Conservation (phyloP, 1,284 basidiomycete genomes). For the Ceratobasidium sp. region DNA sequence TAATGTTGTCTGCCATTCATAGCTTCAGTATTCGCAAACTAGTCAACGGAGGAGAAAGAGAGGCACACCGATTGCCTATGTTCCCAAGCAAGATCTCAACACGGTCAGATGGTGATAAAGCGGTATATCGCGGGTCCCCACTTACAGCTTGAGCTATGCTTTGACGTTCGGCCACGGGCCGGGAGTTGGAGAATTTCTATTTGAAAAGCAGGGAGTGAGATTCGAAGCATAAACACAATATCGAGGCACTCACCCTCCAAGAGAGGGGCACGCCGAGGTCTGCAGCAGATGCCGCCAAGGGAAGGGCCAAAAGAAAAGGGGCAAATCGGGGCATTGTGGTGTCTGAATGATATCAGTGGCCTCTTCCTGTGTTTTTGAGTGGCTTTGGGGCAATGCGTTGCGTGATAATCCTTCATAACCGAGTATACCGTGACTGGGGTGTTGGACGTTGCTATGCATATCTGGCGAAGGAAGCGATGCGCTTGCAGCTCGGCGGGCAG, state of each 20-base stretch:
- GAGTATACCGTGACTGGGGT: background rate
- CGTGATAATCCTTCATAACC: background rate
- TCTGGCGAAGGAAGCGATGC: constrained; percentile 21
- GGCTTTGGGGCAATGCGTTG: background rate
- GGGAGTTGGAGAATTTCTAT: constrained; percentile 38
- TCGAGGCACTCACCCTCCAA: constrained; percentile 22
- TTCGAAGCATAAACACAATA: background rate
- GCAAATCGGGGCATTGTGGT: constrained; percentile 29
- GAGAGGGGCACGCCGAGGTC: constrained; percentile 33
- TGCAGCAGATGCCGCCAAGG: constrained; percentile 23
- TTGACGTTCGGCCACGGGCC: constrained; percentile 23
- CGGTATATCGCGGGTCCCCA: background rate
- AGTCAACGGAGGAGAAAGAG: no score
- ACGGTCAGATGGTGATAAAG: background rate
- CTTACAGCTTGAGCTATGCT: constrained; percentile 40
- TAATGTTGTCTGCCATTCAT: constrained; percentile 38
- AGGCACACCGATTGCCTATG: constrained; percentile 31
- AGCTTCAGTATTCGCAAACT: background rate
- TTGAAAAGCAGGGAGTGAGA: background rate
- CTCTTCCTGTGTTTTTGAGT: background rate
- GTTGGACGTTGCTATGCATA: no score
- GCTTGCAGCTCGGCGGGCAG: constrained; percentile 17
- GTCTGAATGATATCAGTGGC: background rate
- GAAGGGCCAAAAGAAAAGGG: constrained; percentile 16
- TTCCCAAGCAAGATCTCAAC: background rate